Percentiles rank a stretch among this genome's conserved stretches.
Conservation (phyloP, 805 yeast genomes). For the Kodamaea restingae region DNA sequence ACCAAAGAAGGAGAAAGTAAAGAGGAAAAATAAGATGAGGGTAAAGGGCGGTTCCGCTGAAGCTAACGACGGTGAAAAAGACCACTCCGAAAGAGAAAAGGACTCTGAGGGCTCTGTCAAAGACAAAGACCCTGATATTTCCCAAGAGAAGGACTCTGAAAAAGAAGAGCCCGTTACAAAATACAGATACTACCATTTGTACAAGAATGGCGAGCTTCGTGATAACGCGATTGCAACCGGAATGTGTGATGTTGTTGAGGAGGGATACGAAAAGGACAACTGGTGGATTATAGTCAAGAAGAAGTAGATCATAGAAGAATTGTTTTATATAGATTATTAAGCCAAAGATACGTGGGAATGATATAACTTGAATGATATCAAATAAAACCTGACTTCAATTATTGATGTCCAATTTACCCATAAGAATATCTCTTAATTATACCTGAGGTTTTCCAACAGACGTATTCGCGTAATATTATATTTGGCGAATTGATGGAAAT, state of each 20-base stretch:
- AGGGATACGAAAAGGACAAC: slow-evolving; percentile 90
- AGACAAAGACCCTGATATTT: too few relatives aligned
- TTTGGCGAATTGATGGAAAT: too few relatives aligned
- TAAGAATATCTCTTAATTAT: too few relatives aligned
- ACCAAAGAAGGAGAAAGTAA: slow-evolving; percentile 26
- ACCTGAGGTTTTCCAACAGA: not conserved
- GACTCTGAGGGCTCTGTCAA: too few relatives aligned
- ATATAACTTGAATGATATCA: not conserved
- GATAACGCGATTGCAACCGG: slow-evolving; percentile 72
- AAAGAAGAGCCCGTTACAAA: slow-evolving; percentile 44
- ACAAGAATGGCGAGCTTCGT: slow-evolving; percentile 76
- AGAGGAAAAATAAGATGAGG: not conserved
- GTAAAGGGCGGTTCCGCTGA: too few relatives aligned
- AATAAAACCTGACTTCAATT: too few relatives aligned
- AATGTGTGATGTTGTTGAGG: slow-evolving; percentile 51
- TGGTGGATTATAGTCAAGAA: slow-evolving; percentile 64
- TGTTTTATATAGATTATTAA: not conserved
- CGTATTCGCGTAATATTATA: not conserved
- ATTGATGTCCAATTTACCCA: too few relatives aligned
- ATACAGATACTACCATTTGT: slow-evolving; percentile 85
- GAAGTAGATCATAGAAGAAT: slow-evolving; percentile 2
- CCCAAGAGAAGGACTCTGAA: too few relatives aligned
- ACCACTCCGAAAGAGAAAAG: too few relatives aligned
- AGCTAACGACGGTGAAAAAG: too few relatives aligned
- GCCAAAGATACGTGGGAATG: not conserved